Conservation (phyloP, 352 stramenopile genomes). For the Pythium phragmiticola region DNA sequence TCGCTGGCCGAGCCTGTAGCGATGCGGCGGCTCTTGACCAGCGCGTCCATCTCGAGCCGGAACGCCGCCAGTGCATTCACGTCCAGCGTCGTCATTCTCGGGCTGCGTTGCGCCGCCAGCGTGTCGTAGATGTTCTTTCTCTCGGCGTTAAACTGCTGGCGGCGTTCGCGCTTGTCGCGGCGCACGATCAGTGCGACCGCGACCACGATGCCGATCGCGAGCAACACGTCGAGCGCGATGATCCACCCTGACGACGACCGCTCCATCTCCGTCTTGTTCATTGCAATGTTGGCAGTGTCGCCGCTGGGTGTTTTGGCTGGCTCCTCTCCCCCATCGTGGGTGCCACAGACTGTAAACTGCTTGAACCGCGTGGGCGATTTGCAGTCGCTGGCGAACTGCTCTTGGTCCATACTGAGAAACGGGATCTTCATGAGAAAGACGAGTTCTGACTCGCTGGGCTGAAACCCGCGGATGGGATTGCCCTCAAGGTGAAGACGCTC, state of each 20-base stretch:
- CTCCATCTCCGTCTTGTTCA: neutral
- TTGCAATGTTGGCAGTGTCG: neutral
- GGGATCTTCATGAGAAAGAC: constrained; percentile 3
- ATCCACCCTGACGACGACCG: neutral
- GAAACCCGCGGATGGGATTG: constrained; percentile 9
- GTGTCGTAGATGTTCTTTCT: constrained; percentile 12
- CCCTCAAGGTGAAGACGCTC: constrained; percentile 3
- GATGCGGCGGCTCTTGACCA: constrained; percentile 17
- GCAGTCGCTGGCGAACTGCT: constrained; percentile 5
- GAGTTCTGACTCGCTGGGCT: neutral
- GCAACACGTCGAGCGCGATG: constrained; percentile 4
- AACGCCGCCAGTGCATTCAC: neutral
- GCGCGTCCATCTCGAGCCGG: constrained; percentile 6
- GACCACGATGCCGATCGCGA: constrained; percentile 1
- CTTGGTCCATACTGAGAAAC: constrained; percentile 7
- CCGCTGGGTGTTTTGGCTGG: too few relatives aligned
- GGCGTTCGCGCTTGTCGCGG: neutral
- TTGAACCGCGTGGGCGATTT: neutral
- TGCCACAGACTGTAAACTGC: neutral
- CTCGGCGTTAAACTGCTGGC: neutral
- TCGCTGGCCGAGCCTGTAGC: neutral
- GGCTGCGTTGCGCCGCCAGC: neutral
- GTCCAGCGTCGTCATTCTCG: neutral
- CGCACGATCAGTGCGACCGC: neutral
- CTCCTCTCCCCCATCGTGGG: too few relatives aligned